A percentile compares a stretch with the other conserved stretches of the same genome.
phyloP scores from a whole-genome alignment of 2,329 filamentous ascomycete genomes.

The Fusarium annulatum region DNA sequence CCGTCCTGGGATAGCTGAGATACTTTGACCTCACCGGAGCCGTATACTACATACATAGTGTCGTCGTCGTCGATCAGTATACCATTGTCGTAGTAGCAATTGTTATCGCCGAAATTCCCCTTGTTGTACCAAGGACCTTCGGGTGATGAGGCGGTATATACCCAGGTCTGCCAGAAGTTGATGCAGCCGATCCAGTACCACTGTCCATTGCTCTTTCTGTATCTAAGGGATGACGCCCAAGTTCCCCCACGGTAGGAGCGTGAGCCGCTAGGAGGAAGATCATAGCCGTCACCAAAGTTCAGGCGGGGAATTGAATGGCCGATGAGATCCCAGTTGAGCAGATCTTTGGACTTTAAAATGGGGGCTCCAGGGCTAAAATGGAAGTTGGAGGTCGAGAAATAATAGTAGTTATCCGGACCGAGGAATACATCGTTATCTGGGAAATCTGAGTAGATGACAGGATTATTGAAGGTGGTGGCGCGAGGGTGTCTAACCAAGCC shows the following conservation, averaged over 20 bases:
- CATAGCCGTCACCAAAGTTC: slow-evolving; percentile 60
- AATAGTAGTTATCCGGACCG: slow-evolving; percentile 61
- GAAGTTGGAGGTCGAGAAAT: slow-evolving; percentile 67
- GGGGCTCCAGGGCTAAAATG: slow-evolving; percentile 68
- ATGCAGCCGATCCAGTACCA: slow-evolving; percentile 71
- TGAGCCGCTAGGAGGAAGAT: slow-evolving; percentile 52
- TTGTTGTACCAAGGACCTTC: slow-evolving; percentile 57
- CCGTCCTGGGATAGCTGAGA: slow-evolving; percentile 63
- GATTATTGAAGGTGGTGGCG: slow-evolving; percentile 51
- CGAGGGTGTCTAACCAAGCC: not conserved
- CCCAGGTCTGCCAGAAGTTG: slow-evolving; percentile 61
- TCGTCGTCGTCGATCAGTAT: slow-evolving; percentile 69
- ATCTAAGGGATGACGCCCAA: slow-evolving; percentile 66
- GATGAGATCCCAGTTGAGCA: slow-evolving; percentile 62
- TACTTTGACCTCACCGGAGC: slow-evolving; percentile 59
- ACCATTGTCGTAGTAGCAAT: slow-evolving; percentile 68
- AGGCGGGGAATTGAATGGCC: slow-evolving; percentile 59
- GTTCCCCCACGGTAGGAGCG: slow-evolving; percentile 64
- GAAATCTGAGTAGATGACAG: slow-evolving; percentile 66
- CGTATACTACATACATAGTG: slow-evolving; percentile 68
- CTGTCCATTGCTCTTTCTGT: slow-evolving; percentile 58
- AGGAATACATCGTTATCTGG: slow-evolving; percentile 66
- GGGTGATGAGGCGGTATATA: slow-evolving; percentile 60
- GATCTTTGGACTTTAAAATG: slow-evolving; percentile 64
- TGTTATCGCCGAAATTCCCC: slow-evolving; percentile 48